Conservation (phyloP, 805 yeast species). For the Peterozyma xylosa region DNA sequence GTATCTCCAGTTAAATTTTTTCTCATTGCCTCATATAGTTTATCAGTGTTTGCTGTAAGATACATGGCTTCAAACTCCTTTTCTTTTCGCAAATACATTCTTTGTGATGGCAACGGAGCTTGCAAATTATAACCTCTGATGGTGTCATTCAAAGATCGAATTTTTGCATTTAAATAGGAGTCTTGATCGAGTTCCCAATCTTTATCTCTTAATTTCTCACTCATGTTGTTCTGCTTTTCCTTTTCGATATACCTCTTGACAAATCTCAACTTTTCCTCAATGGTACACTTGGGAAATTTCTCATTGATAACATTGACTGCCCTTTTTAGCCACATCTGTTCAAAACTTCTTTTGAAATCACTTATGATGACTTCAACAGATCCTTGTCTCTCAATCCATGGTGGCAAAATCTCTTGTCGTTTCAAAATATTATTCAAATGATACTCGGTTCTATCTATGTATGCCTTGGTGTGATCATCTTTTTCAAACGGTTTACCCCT, state of each 20-base stretch:
- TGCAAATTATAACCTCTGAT: slow-evolving; percentile 55
- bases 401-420: slow-evolving; percentile 75
- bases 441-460: slow-evolving; percentile 62
- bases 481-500: slow-evolving; percentile 55
- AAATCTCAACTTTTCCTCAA: slow-evolving; percentile 12
- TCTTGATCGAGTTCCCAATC: slow-evolving; percentile 31
- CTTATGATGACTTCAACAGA: slow-evolving; percentile 41
- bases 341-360: slow-evolving; percentile 38
- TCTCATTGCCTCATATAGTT: slow-evolving; percentile 17
- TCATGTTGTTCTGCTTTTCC: slow-evolving; percentile 11
- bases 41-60: slow-evolving; percentile 23
- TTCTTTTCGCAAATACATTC: slow-evolving; percentile 37
- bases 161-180: slow-evolving; percentile 23
- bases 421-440: slow-evolving; percentile 71
- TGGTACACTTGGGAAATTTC: slow-evolving; percentile 12
- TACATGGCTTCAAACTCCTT: slow-evolving; percentile 35
- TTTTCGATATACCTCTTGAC: slow-evolving; percentile 13
- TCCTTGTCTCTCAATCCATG: slow-evolving; percentile 82
- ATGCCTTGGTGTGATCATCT: slow-evolving; percentile 36
- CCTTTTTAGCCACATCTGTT: slow-evolving; percentile 28
- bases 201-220: slow-evolving; percentile 13
- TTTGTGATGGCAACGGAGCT: slow-evolving; percentile 55
- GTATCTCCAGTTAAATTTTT: slow-evolving; percentile 13
- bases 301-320: slow-evolving; percentile 23
- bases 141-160: slow-evolving; percentile 36